Percentiles rank a stretch among this genome's conserved stretches.
These are phyloP conservation scores for Irpex lacteus DNA, from an alignment of 1,284 basidiomycete genomes.

Conservation along the genomic window DNA sequence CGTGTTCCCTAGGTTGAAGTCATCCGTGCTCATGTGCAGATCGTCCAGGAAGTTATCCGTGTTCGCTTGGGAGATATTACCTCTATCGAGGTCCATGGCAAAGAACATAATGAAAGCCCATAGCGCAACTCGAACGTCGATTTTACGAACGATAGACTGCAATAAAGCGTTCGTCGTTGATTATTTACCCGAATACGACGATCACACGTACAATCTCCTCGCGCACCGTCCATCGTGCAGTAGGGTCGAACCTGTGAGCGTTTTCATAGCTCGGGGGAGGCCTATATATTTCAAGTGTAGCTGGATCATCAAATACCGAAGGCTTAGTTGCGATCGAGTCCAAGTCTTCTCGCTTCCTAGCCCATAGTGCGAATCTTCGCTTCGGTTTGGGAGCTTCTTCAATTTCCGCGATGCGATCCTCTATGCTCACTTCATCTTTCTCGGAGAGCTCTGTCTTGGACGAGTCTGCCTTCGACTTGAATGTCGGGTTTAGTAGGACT, in stretches of 20 bases:
- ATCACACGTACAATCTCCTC: slow-evolving; percentile 54
- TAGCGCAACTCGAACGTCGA: slow-evolving; percentile 60
- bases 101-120: slow-evolving; percentile 70
- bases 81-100: slow-evolving; percentile 49
- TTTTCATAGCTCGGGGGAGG: slow-evolving; percentile 62
- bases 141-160: slow-evolving; percentile 55
- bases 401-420: not conserved
- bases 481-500: not conserved
- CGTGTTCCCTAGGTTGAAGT: slow-evolving; percentile 66
- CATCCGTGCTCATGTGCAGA: slow-evolving; percentile 56
- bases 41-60: slow-evolving; percentile 65
- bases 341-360: slow-evolving; percentile 22
- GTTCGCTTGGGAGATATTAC: slow-evolving; percentile 61
- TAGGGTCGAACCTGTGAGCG: slow-evolving; percentile 60
- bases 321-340: slow-evolving; percentile 34
- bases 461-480: not conserved
- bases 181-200: not conserved
- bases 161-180: not conserved
- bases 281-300: slow-evolving; percentile 49
- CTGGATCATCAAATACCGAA: slow-evolving; percentile 45
- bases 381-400: not conserved
- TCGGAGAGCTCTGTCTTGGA: slow-evolving; percentile 1
- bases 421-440: slow-evolving; percentile 8
- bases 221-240: slow-evolving; percentile 65
- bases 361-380: slow-evolving; percentile 18